Percentiles rank a stretch among this genome's conserved stretches.
Evolutionary conservation across 2,329 filamentous ascomycete species (phyloP).

Genomic region (Rutstroemia sydowiana): DNA sequence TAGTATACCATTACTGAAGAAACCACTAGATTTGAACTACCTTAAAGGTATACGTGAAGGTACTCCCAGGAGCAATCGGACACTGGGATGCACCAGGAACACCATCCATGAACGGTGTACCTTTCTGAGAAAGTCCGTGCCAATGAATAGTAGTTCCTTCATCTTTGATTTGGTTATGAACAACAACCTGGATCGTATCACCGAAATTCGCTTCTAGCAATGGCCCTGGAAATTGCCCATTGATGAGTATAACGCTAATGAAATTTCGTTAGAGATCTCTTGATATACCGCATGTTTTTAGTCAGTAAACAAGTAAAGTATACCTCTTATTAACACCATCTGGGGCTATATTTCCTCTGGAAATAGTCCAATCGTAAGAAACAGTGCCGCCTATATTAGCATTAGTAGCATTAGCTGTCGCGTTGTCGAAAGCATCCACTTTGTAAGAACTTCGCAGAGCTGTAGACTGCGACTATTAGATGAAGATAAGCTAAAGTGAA

Average conservation of each 20-base stretch:
- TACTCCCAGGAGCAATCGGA: conserved; percentile 46
- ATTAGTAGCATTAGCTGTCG: background rate
- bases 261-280: conserved; percentile 6
- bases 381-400: conserved; percentile 31
- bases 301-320: no score
- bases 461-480: no score
- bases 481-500: no score
- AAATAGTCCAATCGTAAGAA: conserved; percentile 28
- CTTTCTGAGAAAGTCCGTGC: conserved; percentile 42
- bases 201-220: conserved; percentile 32
- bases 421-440: no score
- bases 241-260: conserved; percentile 44
- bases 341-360: conserved; percentile 26
- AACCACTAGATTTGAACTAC: no score
- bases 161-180: conserved; percentile 58
- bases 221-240: conserved; percentile 30
- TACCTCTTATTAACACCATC: conserved; percentile 27
- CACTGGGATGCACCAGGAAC: conserved; percentile 51
- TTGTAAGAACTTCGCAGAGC: no score
- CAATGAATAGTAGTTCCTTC: conserved; percentile 35
- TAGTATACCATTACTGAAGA: no score
- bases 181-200: conserved; percentile 49
- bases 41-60: conserved; percentile 25
- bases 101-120: conserved; percentile 32
- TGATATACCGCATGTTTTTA: no score